A percentile compares a stretch with the other conserved stretches of the same genome.
phyloP scores from a whole-genome alignment of 1,139 yeast genomes.

The Zygotorulaspora mrakii region DNA sequence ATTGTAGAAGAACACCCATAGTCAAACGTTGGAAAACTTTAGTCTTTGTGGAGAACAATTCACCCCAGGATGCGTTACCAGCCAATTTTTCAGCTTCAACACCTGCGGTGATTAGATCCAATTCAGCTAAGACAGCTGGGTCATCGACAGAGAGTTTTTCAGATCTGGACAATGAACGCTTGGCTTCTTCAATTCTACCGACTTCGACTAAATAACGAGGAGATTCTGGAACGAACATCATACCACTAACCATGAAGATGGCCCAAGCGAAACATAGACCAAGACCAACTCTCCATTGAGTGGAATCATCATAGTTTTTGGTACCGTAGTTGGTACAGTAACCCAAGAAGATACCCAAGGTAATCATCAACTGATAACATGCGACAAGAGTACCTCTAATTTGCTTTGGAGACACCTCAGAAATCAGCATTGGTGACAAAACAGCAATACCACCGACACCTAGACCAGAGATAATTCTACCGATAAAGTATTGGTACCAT shows the following conservation, averaged over 20 bases:
- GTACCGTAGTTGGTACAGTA: conserved; percentile 61
- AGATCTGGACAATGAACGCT: conserved; percentile 52
- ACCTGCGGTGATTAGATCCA: conserved; percentile 58
- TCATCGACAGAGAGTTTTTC: conserved; percentile 55
- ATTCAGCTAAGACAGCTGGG: conserved; percentile 52
- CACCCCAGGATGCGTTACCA: conserved; percentile 62
- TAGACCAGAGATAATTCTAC: conserved; percentile 61
- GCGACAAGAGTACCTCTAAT: conserved; percentile 66
- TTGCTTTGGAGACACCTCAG: conserved; percentile 65
- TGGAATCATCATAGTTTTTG: conserved; percentile 44
- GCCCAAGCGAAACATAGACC: conserved; percentile 51
- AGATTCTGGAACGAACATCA: conserved; percentile 71
- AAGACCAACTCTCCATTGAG: conserved; percentile 62
- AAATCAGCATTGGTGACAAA: conserved; percentile 59
- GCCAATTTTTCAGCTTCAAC: conserved; percentile 58
- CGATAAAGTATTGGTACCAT: conserved; percentile 57
- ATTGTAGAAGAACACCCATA: conserved; percentile 60
- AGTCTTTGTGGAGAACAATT: conserved; percentile 60
- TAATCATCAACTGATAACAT: conserved; percentile 61
- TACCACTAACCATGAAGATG: conserved; percentile 46
- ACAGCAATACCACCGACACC: conserved; percentile 66
- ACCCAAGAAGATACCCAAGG: conserved; percentile 61
- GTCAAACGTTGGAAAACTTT: conserved; percentile 59
- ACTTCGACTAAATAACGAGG: conserved; percentile 65
- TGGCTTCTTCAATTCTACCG: conserved; percentile 55